Evolutionary conservation across 2,329 filamentous ascomycete species (phyloP), one percentile per base, ranked within the genome.

Genomic region (Penicillium verrucosum): DNA sequence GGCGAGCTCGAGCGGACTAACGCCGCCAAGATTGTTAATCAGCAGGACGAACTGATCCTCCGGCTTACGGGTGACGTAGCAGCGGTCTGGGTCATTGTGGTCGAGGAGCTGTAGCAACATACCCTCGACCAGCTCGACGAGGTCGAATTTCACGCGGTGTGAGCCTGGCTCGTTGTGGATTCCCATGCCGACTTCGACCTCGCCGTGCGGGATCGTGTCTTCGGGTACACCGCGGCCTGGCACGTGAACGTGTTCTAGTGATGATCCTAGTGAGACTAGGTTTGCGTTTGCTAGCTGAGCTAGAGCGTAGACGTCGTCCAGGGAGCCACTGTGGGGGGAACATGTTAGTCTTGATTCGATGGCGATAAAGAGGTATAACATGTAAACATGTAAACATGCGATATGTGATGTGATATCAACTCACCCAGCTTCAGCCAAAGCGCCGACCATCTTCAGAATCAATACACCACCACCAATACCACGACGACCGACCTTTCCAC

Each of bases 381-480:
- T 25, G 12, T 16, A 18, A 18, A 11, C n/a, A 43, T 25, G 12
- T 16, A 18, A 47, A 69, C 77, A 64, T 69, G 44, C 29, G 12
- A 46, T 25, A 32, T 29, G 25, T 4, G 16, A 16, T 16, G 12
- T 5, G 11, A 34, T 16, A 43, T 43, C n/a, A 7, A 46, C 44
- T 46, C 21, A 82, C 62, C 90, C 91, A 64, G 79, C 81, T 29
- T 88, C 89, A 4, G 92, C 92, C 66, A 96, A 74, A 7, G 92
- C 93, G 10, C 93, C 92, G 14, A 88, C 83, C 68, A 96, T 89
- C 81, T 97, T 97, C 66, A 92, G 83, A n/a, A 97, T 89, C 25
- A 97, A 78, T 38, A 96, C 90, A 6, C 92, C 95, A 32, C 93
- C 93, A 3, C 91, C 92, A 72, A 97, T 94, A 51, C 93, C 93